Base-by-base conservation (phyloP, 1,139 yeast genomes). In the Hansenula lynferdii region DNA sequence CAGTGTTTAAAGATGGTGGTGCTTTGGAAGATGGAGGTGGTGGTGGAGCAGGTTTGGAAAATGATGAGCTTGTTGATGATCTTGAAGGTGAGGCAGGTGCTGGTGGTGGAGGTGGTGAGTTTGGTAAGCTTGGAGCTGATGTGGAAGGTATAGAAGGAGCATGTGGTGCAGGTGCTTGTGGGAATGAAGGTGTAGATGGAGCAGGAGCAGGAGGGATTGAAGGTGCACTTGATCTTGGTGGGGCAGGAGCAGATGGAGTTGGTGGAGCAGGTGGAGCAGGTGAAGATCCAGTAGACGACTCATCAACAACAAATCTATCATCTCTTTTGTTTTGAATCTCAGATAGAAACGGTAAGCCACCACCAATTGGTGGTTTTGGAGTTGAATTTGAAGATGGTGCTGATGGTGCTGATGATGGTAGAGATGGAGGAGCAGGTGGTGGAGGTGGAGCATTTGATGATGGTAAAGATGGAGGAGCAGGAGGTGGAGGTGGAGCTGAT, bases 241-340 rank as follows among this genome's bases (percentile, higher is more conserved):
- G 54, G 2, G 56, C 47, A 1, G 53, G 39, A 16, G 49, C 44
- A 2, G 31, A 35, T 18, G 54, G 47, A 17, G 55, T 36, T 8
- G 57, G 48, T 19, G 58, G 47, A 5, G 57, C 45, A 6, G 47
- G 38, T 5, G 56, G 44, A 16, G 49, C 45, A 23, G 44, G 41
- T 6, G 48, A 40, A 26, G 41, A 15, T 3, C 12, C 23, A 2
- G 25, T 34, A 10, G 41, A 30, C 5, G 43, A 29, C 12, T 50
- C 27, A 32, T 63, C 69, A 20, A 69, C 57, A 6, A 65, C 69
- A 46, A 62, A 53, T 8, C 60, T 36, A 19, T 69, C 72, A 42
- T 64, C 63, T 48, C 76, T 56, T 42, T 64, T 67, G 5, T 69
- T 62, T 43, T 70, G 68, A 33, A 71, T 71, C 39, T 70, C 67